Percentiles rank a stretch among this genome's conserved stretches.
Evolutionary conservation across 2,329 filamentous ascomycete genomes (phyloP).

Genomic region (Paramyrothecium roridum): DNA sequence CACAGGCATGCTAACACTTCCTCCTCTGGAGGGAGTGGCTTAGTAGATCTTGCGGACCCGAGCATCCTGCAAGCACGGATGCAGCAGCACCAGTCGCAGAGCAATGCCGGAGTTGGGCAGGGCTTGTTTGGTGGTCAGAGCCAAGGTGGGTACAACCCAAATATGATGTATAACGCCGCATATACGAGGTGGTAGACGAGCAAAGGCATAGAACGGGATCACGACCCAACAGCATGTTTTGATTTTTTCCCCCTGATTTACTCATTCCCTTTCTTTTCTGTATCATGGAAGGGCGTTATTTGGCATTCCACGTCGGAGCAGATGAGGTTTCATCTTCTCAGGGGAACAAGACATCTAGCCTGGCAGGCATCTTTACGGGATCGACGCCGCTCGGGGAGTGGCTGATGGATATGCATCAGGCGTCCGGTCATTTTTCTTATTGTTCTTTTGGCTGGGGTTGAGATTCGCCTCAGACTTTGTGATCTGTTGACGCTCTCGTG

Average conservation of each 20-base stretch:
- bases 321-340: conserved; percentile 17
- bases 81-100: conserved; percentile 84
- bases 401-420: conserved; percentile 23
- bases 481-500: conserved; percentile 15
- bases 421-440: conserved; percentile 13
- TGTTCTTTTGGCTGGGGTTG: conserved; percentile 18
- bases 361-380: conserved; percentile 24
- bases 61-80: conserved; percentile 98
- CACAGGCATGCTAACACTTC: conserved; percentile 99
- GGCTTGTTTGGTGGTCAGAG: conserved; percentile 83
- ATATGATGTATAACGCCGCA: conserved; percentile 77
- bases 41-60: conserved; percentile 99
- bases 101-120: conserved; percentile 80
- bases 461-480: conserved; percentile 15
- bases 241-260: conserved; percentile 6
- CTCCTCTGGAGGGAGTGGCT: conserved; percentile 97
- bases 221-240: background rate
- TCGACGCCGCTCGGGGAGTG: conserved; percentile 20
- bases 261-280: conserved; percentile 11
- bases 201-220: background rate
- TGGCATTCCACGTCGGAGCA: conserved; percentile 18
- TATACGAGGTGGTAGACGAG: conserved; percentile 62
- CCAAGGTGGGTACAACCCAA: conserved; percentile 93
- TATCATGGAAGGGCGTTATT: conserved; percentile 18
- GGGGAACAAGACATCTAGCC: conserved; percentile 27